phyloP scores from a whole-genome alignment of 2,329 filamentous ascomycete species.

The Microdochium trichocladiopsis region DNA sequence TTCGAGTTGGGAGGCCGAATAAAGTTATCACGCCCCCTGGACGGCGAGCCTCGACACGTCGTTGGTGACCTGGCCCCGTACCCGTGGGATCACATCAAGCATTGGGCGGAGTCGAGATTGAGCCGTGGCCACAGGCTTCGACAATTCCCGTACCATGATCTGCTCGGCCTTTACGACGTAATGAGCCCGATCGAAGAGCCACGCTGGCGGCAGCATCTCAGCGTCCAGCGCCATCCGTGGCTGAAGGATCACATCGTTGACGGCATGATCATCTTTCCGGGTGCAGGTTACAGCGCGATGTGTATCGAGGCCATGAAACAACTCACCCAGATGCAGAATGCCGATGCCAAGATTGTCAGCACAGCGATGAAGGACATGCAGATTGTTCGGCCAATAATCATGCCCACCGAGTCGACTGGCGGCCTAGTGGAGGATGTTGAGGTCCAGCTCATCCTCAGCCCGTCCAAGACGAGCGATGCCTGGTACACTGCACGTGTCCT shows the following conservation, averaged over 20 bases:
- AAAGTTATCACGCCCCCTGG: constrained; percentile 3
- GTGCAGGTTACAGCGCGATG: constrained; percentile 6
- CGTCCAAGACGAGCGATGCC: too few species aligned
- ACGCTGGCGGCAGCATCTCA: background rate
- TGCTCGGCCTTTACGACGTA: constrained; percentile 2
- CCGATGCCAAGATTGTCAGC: constrained; percentile 13
- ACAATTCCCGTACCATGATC: background rate
- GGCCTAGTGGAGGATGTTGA: too few species aligned
- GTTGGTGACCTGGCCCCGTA: background rate
- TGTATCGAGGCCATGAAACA: constrained; percentile 5
- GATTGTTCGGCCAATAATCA: too few species aligned
- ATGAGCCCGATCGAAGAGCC: constrained; percentile 32
- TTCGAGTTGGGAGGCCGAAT: constrained; percentile 12
- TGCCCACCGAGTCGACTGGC: too few species aligned
- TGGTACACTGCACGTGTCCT: too few species aligned
- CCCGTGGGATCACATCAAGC: background rate
- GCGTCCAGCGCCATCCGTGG: constrained; percentile 11
- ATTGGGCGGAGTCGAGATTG: background rate
- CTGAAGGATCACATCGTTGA: constrained; percentile 12
- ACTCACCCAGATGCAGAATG: too few species aligned
- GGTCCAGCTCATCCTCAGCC: too few species aligned
- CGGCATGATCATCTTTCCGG: constrained; percentile 11
- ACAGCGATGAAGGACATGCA: constrained; percentile 3
- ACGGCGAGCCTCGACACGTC: constrained; percentile 1
- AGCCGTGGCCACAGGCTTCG: background rate